Percentiles rank a stretch among this genome's conserved stretches.
phyloP scores from a whole-genome alignment of 2,329 filamentous ascomycete species.

The Cladosporium sp. region DNA sequence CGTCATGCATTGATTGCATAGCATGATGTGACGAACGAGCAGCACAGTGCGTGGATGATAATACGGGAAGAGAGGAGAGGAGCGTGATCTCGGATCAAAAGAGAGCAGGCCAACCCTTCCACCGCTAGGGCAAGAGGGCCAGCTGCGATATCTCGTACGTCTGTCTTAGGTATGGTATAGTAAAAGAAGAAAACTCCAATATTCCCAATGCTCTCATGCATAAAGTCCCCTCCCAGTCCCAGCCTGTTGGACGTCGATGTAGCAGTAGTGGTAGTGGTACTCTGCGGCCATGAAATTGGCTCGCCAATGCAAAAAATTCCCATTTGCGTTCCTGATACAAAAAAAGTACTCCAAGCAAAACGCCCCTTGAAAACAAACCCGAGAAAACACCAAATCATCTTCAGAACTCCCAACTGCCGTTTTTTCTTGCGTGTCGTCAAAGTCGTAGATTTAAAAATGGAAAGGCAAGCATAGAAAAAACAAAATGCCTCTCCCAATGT shows the following conservation, averaged over 20 bases:
- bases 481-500: neutral
- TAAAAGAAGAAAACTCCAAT: neutral
- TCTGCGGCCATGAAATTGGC: neutral
- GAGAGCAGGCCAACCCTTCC: too few species aligned
- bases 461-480: neutral
- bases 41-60: too few species aligned
- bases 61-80: too few species aligned
- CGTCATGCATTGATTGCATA: too few species aligned
- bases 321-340: neutral
- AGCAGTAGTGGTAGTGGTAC: neutral
- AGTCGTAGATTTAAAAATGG: slow-evolving; percentile 8
- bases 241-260: slow-evolving; percentile 13
- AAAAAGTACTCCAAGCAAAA: slow-evolving; percentile 7
- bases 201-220: slow-evolving; percentile 3
- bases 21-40: too few species aligned
- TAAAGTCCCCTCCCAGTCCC: slow-evolving; percentile 5
- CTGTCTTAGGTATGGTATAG: too few species aligned
- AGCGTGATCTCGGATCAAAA: too few species aligned
- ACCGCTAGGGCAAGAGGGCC: too few species aligned
- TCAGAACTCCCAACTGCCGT: slow-evolving; percentile 4
- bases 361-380: neutral
- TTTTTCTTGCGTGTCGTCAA: slow-evolving; percentile 1
- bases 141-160: too few species aligned
- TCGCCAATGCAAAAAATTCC: neutral
- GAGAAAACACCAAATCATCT: neutral